Evolutionary conservation across 148 eudicot genomes (phyloP).

Genomic region (Camellia sinensis): DNA sequence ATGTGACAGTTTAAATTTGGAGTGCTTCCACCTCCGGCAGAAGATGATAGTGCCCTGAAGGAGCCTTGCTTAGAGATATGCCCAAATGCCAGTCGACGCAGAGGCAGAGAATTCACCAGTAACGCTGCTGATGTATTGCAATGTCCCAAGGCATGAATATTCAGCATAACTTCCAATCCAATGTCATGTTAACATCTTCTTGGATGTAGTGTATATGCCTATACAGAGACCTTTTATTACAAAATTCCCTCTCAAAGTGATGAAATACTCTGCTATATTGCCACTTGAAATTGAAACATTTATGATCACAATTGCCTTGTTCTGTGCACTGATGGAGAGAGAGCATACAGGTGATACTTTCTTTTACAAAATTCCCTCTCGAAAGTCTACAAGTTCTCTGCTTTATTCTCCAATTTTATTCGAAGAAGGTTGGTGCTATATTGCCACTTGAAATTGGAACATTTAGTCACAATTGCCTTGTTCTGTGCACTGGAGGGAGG

Average conservation of each 20-base stretch:
- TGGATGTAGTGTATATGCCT: too few relatives aligned
- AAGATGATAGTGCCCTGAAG: conserved; percentile 56
- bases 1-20: conserved; percentile 76
- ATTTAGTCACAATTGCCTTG: too few relatives aligned
- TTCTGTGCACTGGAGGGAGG: too few relatives aligned
- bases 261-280: not conserved
- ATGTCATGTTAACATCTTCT: not conserved
- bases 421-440: too few relatives aligned
- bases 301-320: not conserved
- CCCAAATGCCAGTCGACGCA: conserved; percentile 54
- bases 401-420: too few relatives aligned
- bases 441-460: too few relatives aligned
- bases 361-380: too few relatives aligned
- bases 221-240: not conserved
- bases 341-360: too few relatives aligned
- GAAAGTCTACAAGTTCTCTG: too few relatives aligned
- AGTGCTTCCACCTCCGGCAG: conserved; percentile 47
- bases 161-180: too few relatives aligned
- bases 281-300: not conserved
- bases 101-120: conserved; percentile 26
- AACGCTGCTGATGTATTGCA: conserved; percentile 13
- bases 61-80: conserved; percentile 83
- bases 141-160: conserved; percentile 63
- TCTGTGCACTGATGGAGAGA: not conserved
- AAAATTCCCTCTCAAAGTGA: not conserved